Percentiles rank a stretch among this genome's conserved stretches.
phyloP scores from a whole-genome alignment of 2,329 filamentous ascomycete species.

The Sphaceloma murrayae region DNA sequence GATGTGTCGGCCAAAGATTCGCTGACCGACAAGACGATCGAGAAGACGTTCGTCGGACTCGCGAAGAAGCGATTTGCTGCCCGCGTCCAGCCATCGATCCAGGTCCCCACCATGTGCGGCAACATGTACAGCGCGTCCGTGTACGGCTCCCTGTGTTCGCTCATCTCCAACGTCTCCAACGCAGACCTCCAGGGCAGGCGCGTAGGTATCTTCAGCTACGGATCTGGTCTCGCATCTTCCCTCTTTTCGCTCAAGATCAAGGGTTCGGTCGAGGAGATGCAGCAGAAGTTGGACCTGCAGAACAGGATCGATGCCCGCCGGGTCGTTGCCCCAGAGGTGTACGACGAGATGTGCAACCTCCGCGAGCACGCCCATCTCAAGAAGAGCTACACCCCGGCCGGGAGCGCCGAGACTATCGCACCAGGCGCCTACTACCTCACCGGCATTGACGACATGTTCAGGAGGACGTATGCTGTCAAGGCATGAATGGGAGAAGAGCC shows the following conservation, averaged over 20 bases:
- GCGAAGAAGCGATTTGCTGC: slow-evolving; percentile 43
- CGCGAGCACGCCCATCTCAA: slow-evolving; percentile 43
- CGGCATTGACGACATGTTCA: slow-evolving; percentile 43
- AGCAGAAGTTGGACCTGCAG: slow-evolving; percentile 40
- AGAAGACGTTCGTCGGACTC: slow-evolving; percentile 45
- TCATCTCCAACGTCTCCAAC: slow-evolving; percentile 39
- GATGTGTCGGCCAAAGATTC: slow-evolving; percentile 39
- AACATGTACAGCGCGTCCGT: slow-evolving; percentile 49
- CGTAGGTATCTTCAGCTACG: slow-evolving; percentile 44
- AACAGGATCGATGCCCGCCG: slow-evolving; percentile 37
- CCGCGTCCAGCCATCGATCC: slow-evolving; percentile 41
- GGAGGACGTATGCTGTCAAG: slow-evolving; percentile 42
- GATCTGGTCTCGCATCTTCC: slow-evolving; percentile 42
- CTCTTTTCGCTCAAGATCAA: slow-evolving; percentile 42
- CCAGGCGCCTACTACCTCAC: slow-evolving; percentile 45
- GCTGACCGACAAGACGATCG: slow-evolving; percentile 42
- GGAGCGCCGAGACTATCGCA: slow-evolving; percentile 36
- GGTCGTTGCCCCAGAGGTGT: slow-evolving; percentile 39
- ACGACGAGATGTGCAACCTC: slow-evolving; percentile 46
- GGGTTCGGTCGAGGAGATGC: slow-evolving; percentile 39
- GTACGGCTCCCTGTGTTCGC: slow-evolving; percentile 41
- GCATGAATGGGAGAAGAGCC: slow-evolving; percentile 27
- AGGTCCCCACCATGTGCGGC: slow-evolving; percentile 44
- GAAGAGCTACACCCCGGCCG: slow-evolving; percentile 40
- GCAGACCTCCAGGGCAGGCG: slow-evolving; percentile 42